Percentiles rank a stretch among this genome's conserved stretches.
phyloP scores from a whole-genome alignment of 2,329 filamentous ascomycete species.

The Drechslera avenae region DNA sequence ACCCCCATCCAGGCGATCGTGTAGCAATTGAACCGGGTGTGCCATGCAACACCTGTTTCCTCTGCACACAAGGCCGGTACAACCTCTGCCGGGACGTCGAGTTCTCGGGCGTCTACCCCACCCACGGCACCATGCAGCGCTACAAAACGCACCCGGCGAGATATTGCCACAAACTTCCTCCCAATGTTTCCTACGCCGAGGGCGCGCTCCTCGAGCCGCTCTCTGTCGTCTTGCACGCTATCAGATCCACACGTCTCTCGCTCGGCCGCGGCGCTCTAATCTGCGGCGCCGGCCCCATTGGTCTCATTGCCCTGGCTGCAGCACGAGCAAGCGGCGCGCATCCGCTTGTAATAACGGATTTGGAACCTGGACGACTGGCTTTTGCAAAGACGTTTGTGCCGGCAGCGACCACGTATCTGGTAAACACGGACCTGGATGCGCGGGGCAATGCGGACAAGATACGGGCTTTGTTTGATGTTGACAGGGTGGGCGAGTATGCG shows the following conservation, averaged over 20 bases:
- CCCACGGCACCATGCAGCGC: slow-evolving; percentile 64
- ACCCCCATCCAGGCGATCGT: slow-evolving; percentile 57
- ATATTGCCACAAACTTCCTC: slow-evolving; percentile 58
- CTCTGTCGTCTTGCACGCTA: slow-evolving; percentile 66
- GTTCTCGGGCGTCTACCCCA: slow-evolving; percentile 66
- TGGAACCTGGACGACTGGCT: slow-evolving; percentile 60
- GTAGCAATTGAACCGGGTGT: slow-evolving; percentile 71
- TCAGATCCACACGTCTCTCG: slow-evolving; percentile 58
- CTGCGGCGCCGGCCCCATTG: slow-evolving; percentile 66
- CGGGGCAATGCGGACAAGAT: slow-evolving; percentile 60
- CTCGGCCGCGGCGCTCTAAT: slow-evolving; percentile 63
- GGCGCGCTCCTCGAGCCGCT: slow-evolving; percentile 69
- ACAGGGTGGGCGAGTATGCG: slow-evolving; percentile 56
- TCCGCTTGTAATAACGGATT: slow-evolving; percentile 67
- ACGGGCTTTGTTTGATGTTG: slow-evolving; percentile 58
- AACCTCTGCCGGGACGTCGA: slow-evolving; percentile 67
- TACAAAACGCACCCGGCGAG: slow-evolving; percentile 67
- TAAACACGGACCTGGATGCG: slow-evolving; percentile 53
- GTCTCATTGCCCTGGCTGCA: slow-evolving; percentile 64
- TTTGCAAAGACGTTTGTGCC: slow-evolving; percentile 66
- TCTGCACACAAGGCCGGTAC: slow-evolving; percentile 65
- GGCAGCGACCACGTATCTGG: slow-evolving; percentile 59
- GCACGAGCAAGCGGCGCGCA: slow-evolving; percentile 67
- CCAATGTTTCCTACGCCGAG: slow-evolving; percentile 61
- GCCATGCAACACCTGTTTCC: slow-evolving; percentile 65